phyloP scores from a whole-genome alignment of 2,329 filamentous ascomycete species.

The Biscogniauxia marginata region DNA sequence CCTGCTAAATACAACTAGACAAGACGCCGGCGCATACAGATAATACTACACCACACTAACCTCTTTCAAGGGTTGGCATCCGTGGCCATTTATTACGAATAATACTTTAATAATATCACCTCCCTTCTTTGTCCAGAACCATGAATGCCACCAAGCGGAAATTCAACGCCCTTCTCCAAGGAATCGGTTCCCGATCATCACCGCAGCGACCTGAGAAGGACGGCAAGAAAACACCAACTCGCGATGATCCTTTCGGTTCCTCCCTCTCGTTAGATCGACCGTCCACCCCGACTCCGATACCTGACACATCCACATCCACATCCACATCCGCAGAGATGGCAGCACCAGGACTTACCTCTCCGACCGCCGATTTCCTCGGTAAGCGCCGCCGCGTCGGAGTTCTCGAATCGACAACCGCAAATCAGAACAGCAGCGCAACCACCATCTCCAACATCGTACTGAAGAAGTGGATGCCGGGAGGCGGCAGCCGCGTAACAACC shows the following conservation, averaged over 20 bases:
- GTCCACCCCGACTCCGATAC: constrained; percentile 34
- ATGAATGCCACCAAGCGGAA: constrained; percentile 83
- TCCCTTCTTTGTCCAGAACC: constrained; percentile 16
- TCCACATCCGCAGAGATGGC: constrained; percentile 16
- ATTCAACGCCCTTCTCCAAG: constrained; percentile 73
- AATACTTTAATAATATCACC: constrained; percentile 6
- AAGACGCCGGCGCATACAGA: not conserved
- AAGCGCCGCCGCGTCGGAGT: constrained; percentile 54
- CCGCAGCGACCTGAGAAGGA: constrained; percentile 37
- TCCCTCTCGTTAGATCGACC: constrained; percentile 20
- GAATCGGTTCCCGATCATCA: constrained; percentile 53
- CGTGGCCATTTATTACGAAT: not conserved
- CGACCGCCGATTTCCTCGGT: constrained; percentile 40
- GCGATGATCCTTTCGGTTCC: constrained; percentile 21
- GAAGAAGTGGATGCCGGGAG: constrained; percentile 38
- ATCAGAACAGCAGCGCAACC: constrained; percentile 27
- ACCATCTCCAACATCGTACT: constrained; percentile 42
- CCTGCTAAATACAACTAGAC: not conserved
- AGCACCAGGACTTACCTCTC: constrained; percentile 13
- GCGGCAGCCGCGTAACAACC: constrained; percentile 23
- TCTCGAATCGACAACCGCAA: constrained; percentile 40
- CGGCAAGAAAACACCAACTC: constrained; percentile 38
- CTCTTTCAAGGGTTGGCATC: not conserved
- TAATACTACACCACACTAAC: not conserved
- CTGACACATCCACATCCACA: constrained; percentile 7